Evolutionary conservation across 306 rosid species (phyloP), one percentile per base, ranked within the genome.

Genomic region (Medicago ruthenica): DNA sequence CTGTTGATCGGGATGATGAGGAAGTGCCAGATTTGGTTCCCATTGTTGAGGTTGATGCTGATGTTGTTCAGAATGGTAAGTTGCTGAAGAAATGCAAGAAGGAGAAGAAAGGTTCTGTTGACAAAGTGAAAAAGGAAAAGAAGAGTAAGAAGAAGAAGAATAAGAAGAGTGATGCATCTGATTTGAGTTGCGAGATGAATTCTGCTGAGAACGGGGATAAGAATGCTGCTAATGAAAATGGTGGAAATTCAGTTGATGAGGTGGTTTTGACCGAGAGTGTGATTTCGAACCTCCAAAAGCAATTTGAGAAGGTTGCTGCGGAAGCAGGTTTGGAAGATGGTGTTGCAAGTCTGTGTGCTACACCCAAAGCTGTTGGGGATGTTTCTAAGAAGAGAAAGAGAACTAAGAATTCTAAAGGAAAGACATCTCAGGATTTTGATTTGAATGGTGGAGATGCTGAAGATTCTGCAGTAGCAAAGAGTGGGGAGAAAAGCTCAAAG

Each of bases 361-460:
- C 73, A 40, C 82, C 91, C 5, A 62, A 70, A 47, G 64, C 74
- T 62, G 41, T 59, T 9, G 82, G 77, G 50, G 34, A 77, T 60
- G 85, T 82, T 31, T 76, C 91, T 31, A 90, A 92, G 90, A 96
- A 96, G 86, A 90, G 99, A 80, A 92, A 90, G 85, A 90, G 99
- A 87, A 78, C 80, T 17, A 92, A 88, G 86, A 86, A 34, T 55
- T 72, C n/a, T n/a, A 81, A 75, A 69, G 89, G 77, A 36, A 79
- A 58, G 79, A 47, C 73, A 37, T 79, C 82, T 54, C 82, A 44
- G 73, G 84, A 74, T 65, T 36, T 65, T 27, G 85, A 78, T 13
- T 36, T 74, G 70, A 70, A 76, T 39, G 80, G 57, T 16, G 83
- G 70, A n/a, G 93, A 79, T 66, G 84, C 67, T 9, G 89, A 86